Conservation (phyloP, 2,329 filamentous ascomycete species). For the Cytospora chrysosperma region DNA sequence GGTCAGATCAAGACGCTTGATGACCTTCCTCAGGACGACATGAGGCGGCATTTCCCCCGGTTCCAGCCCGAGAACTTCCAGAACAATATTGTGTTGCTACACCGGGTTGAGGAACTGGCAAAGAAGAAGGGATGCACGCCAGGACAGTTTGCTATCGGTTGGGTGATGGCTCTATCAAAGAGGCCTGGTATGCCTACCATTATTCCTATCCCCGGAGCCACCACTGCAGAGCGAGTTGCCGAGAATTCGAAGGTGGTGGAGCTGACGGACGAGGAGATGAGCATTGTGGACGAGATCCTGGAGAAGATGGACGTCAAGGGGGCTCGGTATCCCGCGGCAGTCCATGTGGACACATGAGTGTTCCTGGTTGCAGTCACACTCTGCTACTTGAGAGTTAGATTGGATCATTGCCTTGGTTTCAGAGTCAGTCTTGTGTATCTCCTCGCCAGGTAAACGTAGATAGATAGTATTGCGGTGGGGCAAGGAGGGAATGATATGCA, state of each 20-base stretch:
- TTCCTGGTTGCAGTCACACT: background rate
- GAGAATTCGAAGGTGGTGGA: slow-evolving; percentile 58
- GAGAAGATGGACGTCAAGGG: slow-evolving; percentile 49
- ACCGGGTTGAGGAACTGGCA: slow-evolving; percentile 57
- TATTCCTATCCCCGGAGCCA: slow-evolving; percentile 67
- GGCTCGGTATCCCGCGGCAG: slow-evolving; percentile 44
- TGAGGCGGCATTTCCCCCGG: slow-evolving; percentile 48
- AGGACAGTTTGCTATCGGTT: slow-evolving; percentile 65
- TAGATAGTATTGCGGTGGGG: too few species aligned
- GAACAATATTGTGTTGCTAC: slow-evolving; percentile 62
- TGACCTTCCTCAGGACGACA: slow-evolving; percentile 56
- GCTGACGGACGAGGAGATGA: slow-evolving; percentile 50
- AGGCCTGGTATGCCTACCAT: slow-evolving; percentile 55
- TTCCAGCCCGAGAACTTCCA: slow-evolving; percentile 64
- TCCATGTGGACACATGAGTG: slow-evolving; percentile 39
- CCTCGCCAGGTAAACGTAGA: background rate
- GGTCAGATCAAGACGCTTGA: slow-evolving; percentile 51
- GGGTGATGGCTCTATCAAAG: slow-evolving; percentile 52
- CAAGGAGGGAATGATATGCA: background rate
- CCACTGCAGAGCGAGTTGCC: slow-evolving; percentile 52
- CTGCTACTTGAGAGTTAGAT: background rate
- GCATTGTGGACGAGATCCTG: slow-evolving; percentile 50
- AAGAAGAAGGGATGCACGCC: slow-evolving; percentile 58
- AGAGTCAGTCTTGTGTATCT: background rate
- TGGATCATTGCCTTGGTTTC: background rate